phyloP scores from a whole-genome alignment of 2,329 filamentous ascomycete species.

The Fusarium secorum region DNA sequence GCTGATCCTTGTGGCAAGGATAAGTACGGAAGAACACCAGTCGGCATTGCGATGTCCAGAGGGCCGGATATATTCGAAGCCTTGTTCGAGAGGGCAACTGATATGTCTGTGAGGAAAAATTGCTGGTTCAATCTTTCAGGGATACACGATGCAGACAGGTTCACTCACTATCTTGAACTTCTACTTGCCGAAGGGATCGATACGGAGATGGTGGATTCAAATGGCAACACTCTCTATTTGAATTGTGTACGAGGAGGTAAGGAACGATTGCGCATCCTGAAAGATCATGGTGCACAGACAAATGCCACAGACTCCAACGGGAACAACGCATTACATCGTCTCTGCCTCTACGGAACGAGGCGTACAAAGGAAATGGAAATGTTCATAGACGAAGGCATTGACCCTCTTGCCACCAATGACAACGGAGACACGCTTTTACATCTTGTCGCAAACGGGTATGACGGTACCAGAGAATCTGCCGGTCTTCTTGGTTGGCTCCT shows the following conservation, averaged over 20 bases:
- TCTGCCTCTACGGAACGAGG: not conserved
- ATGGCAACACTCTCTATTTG: slow-evolving; percentile 24
- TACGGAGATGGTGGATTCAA: slow-evolving; percentile 1
- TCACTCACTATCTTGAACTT: slow-evolving; percentile 4
- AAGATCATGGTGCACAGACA: slow-evolving; percentile 3
- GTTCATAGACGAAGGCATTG: slow-evolving; percentile 1
- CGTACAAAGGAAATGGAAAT: not conserved
- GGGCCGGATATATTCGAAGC: not conserved
- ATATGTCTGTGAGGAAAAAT: not conserved
- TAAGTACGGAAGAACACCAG: not conserved
- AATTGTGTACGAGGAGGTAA: not conserved
- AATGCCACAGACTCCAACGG: slow-evolving; percentile 3
- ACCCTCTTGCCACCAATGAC: slow-evolving; percentile 24
- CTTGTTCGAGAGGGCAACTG: slow-evolving; percentile 11
- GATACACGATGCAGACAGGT: not conserved
- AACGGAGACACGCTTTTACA: slow-evolving; percentile 29
- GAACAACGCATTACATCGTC: slow-evolving; percentile 25
- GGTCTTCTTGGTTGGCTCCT: slow-evolving; percentile 19
- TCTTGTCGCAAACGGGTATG: not conserved
- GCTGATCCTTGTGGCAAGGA: slow-evolving; percentile 11
- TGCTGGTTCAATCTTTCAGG: slow-evolving; percentile 24
- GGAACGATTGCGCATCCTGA: not conserved
- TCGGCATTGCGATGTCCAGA: not conserved
- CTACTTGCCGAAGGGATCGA: slow-evolving; percentile 22
- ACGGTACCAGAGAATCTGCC: not conserved